A percentile compares a stretch with the other conserved stretches of the same genome.
These are phyloP conservation scores for Kockovaella imperatae DNA, from an alignment of 768 basidiomycete species.

Conservation along the genomic window DNA sequence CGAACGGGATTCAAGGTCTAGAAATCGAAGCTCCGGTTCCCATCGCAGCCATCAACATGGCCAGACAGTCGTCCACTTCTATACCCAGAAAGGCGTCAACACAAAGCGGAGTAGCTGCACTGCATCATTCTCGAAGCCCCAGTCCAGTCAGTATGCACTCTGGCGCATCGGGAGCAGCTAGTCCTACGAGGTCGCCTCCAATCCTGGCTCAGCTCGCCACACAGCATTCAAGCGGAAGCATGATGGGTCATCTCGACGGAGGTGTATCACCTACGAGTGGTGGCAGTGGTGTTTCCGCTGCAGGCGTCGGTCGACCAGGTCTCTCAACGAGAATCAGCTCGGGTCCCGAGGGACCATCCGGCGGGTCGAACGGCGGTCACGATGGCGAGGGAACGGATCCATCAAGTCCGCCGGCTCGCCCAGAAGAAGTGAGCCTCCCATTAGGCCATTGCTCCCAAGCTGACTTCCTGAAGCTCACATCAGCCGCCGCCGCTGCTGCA, in stretches of 20 bases:
- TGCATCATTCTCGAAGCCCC: constrained; percentile 15
- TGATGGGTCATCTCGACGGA: neutral
- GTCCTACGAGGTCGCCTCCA: constrained; percentile 23
- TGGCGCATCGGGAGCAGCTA: constrained; percentile 5
- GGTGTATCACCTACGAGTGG: neutral
- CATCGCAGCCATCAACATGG: constrained; percentile 18
- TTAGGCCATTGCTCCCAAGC: too few relatives aligned
- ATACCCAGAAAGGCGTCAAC: constrained; percentile 6
- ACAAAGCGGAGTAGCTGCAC: neutral
- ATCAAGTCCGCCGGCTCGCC: too few relatives aligned
- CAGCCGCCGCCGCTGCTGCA: neutral
- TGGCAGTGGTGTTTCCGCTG: neutral
- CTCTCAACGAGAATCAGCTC: constrained; percentile 27
- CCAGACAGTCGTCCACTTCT: constrained; percentile 21
- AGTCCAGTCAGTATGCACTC: constrained; percentile 20
- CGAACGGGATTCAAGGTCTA: constrained; percentile 19
- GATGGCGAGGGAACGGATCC: too few relatives aligned
- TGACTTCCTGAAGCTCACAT: too few relatives aligned
- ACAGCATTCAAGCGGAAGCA: constrained; percentile 2
- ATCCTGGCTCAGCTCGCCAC: constrained; percentile 24
- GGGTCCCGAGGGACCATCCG: constrained; percentile 33
- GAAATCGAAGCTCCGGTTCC: constrained; percentile 38
- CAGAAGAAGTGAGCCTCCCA: too few relatives aligned
- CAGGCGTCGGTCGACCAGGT: constrained; percentile 16
- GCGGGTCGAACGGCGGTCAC: too few relatives aligned